Conservation (phyloP, 108 stramenopile genomes). For the Conticribra guillardii region DNA sequence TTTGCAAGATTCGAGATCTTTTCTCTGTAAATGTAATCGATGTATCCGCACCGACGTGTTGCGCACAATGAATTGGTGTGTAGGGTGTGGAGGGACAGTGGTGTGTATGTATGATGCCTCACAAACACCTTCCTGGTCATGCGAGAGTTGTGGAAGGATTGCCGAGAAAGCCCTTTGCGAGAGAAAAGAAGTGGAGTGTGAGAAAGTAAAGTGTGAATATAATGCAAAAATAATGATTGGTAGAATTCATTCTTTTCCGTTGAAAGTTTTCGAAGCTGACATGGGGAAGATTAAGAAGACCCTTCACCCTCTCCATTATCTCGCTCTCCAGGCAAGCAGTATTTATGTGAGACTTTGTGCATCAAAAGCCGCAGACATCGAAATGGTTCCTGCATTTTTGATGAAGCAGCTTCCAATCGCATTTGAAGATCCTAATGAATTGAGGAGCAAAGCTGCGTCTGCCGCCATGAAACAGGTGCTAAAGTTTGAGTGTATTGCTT, state of each 20-base stretch:
- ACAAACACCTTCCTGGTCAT: background rate
- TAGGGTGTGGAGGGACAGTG: background rate
- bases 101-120: background rate
- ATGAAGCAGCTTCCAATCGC: background rate
- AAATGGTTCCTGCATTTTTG: background rate
- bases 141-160: background rate
- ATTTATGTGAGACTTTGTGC: slow-evolving; percentile 2
- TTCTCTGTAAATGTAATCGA: slow-evolving; percentile 29
- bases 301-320: slow-evolving; percentile 9
- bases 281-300: background rate
- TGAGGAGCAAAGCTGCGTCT: slow-evolving; percentile 1
- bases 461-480: background rate
- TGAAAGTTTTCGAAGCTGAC: background rate
- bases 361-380: slow-evolving; percentile 6
- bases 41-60: slow-evolving; percentile 30
- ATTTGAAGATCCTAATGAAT: slow-evolving; percentile 1
- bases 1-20: slow-evolving; percentile 15
- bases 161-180: background rate
- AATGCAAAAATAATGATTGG: background rate
- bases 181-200: background rate
- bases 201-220: background rate
- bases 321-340: background rate
- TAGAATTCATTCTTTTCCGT: background rate
- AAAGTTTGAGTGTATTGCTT: slow-evolving; percentile 5
- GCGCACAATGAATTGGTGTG: slow-evolving; percentile 14